Conservation (phyloP, 208 protist species). For the Histomonas meleagridis region DNA sequence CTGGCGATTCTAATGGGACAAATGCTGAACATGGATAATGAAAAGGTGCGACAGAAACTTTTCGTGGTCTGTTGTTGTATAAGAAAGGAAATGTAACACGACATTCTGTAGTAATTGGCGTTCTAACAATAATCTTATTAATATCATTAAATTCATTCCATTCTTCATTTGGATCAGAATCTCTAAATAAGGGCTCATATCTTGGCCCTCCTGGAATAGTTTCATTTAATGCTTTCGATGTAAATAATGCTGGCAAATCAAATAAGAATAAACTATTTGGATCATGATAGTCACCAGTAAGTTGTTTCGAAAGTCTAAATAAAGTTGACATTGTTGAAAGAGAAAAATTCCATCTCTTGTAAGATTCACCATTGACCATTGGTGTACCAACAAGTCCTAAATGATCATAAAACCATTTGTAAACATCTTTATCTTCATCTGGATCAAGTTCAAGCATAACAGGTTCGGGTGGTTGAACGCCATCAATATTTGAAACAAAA, state of each 20-base stretch:
- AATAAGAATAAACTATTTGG: constrained; percentile 98
- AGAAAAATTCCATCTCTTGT: constrained; percentile 79
- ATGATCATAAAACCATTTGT: constrained; percentile 73
- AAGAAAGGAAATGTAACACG: constrained; percentile 97
- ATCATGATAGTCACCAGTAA: constrained; percentile 76
- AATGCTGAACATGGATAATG: constrained; percentile 63
- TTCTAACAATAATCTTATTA: constrained; percentile 97
- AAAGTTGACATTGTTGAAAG: constrained; percentile 83
- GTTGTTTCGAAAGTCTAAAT: constrained; percentile 69
- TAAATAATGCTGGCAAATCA: constrained; percentile 93
- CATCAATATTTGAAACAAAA: constrained; percentile 65
- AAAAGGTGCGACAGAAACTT: constrained; percentile 74
- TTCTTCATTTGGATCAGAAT: constrained; percentile 63
- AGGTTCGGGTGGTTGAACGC: constrained; percentile 51
- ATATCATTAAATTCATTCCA: constrained; percentile 99
- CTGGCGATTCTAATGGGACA: constrained; percentile 49
- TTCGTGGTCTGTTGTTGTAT: constrained; percentile 86
- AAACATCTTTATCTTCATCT: constrained; percentile 84
- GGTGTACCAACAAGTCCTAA: constrained; percentile 47
- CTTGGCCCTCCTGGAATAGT: constrained; percentile 97
- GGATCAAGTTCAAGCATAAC: constrained; percentile 79
- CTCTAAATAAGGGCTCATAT: constrained; percentile 83
- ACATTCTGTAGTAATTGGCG: constrained; percentile 88
- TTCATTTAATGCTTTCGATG: constrained; percentile 95
- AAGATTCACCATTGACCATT: constrained; percentile 77